A percentile compares a stretch with the other conserved stretches of the same genome.
Conservation (phyloP, 2,329 filamentous ascomycete genomes). For the Hymenoscyphus scutula region DNA sequence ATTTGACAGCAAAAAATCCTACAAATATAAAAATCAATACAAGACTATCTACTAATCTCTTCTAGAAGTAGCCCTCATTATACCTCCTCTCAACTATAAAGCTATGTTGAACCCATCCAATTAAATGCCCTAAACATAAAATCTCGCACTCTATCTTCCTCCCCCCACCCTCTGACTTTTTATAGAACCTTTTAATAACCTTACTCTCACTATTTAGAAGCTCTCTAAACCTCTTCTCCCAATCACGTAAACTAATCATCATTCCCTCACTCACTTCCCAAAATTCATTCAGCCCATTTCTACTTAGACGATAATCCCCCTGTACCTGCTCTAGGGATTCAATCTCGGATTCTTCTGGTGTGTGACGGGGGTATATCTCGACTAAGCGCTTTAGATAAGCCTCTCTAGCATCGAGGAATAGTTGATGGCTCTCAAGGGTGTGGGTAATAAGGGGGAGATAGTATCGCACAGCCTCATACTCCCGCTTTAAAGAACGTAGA, state of each 20-base stretch:
- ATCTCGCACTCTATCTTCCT: neutral
- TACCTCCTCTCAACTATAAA: conserved; percentile 4
- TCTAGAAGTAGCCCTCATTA: neutral
- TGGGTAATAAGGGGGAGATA: neutral
- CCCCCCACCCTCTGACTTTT: neutral
- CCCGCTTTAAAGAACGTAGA: neutral
- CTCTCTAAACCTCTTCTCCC: neutral
- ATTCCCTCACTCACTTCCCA: neutral
- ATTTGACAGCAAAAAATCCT: no score
- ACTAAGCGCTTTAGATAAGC: neutral
- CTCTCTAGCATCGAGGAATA: neutral
- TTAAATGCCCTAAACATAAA: neutral
- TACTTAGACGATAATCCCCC: neutral
- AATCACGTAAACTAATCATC: neutral
- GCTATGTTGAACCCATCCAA: conserved; percentile 1
- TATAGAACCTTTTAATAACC: neutral
- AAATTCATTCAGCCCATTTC: neutral
- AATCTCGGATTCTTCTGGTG: neutral
- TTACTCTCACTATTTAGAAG: neutral
- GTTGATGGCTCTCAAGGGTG: neutral
- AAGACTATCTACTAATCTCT: no score
- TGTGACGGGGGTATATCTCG: neutral
- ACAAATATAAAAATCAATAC: no score
- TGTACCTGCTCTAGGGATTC: no score
- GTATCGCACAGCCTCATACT: neutral